phyloP scores from a whole-genome alignment of 257 asterid species.

The Solanum rostratum region DNA sequence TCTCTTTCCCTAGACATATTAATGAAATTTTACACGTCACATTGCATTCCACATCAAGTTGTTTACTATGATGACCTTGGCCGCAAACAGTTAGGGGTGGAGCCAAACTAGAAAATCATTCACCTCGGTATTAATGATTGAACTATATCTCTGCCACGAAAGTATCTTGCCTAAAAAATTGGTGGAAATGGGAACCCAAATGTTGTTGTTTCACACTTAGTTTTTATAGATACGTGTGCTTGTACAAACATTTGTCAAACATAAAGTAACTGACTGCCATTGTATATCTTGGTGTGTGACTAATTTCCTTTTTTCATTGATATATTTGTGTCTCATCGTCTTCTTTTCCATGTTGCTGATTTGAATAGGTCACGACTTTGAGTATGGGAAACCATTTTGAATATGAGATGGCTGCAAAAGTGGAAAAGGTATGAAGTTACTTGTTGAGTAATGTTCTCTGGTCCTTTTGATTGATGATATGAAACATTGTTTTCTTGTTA shows the following conservation, averaged over 20 bases:
- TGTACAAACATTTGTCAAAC: background rate
- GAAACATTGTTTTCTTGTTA: background rate
- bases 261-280: background rate
- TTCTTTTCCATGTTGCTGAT: conserved; percentile 10
- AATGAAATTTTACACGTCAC: background rate
- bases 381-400: conserved; percentile 88
- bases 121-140: background rate
- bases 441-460: conserved; percentile 2
- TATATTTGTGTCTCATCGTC: background rate
- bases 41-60: background rate
- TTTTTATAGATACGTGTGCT: background rate
- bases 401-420: conserved; percentile 84
- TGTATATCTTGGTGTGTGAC: background rate
- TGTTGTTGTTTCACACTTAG: background rate
- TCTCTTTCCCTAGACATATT: background rate
- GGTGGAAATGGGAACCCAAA: background rate
- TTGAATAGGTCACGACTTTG: conserved; percentile 52
- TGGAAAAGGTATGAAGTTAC: conserved; percentile 53
- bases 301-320: background rate
- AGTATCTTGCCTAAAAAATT: background rate
- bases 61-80: background rate
- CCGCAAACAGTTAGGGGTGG: background rate
- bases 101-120: background rate
- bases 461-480: conserved; percentile 1
- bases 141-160: background rate